Base-by-base conservation (phyloP, 371 early-diverging fungal species). In the Apophysomyces elegans region DNA sequence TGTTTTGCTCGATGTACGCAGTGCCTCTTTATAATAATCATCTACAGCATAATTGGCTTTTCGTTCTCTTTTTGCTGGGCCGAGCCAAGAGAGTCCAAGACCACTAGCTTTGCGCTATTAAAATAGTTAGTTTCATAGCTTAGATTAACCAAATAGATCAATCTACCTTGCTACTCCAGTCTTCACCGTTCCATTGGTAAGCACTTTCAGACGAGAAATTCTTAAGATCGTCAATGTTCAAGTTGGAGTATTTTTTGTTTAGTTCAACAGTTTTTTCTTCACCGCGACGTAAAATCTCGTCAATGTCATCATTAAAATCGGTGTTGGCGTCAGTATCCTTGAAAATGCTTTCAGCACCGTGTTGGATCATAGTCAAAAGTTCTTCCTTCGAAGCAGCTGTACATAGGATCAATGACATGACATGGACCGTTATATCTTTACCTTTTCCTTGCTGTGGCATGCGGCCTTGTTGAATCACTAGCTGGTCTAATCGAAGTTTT, bases 111-210 rank as follows among this genome's bases (percentile, higher is more conserved):
- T 84, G 39, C 80, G 74, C 75, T 69, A 60, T 26, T 26, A 26
- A 26, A 26, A 26, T 26, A 26, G 32, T 26, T 26, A 26, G 32
- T 26, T 26, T 26, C 32, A 1, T 26, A 26, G 32, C 32, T 26
- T 26, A 26, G 1, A 2, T 26, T 3, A 26, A 26, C 11, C 21
- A 37, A 37, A 12, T 13, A 43, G 47, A 50, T 56, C 13, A 66
- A 26, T 56, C 18, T 62, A 74, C 76, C 64, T 84, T 83, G 63
- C 79, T 75, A 62, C 91, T 84, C 86, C 92, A 96, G 79, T 97
- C 95, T 68, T 98, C 92, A n/a, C 99, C 99, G 63, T 97, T 95
- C 96, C 96, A 98, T 67, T 96, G 90, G 74, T 96, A 96, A 7
- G 91, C 90, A 58, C 83, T 80, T 63, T 93, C 92, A 41, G 85